These are phyloP conservation scores for Clitopilus hobsonii DNA, from an alignment of 768 basidiomycete species.

Conservation along the genomic window DNA sequence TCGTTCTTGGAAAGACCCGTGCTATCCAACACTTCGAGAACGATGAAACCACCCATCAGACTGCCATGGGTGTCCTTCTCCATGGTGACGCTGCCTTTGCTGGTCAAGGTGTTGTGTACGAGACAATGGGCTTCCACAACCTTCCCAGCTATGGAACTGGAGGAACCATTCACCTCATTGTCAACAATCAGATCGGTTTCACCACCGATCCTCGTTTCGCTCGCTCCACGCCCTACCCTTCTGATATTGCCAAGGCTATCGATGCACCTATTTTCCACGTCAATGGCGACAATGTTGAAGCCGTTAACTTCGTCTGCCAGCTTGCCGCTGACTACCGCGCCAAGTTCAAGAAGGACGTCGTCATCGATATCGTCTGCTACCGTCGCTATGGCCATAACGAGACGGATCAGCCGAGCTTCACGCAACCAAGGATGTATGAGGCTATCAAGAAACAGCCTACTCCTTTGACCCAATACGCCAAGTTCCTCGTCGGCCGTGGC, in stretches of 20 bases:
- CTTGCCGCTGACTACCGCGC: constrained; percentile 97
- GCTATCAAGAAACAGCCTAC: constrained; percentile 94
- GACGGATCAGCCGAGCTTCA: constrained; percentile 98
- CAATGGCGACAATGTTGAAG: constrained; percentile 97
- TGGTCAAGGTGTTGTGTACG: constrained; percentile 97
- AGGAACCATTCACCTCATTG: constrained; percentile 96
- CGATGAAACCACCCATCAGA: constrained; percentile 73
- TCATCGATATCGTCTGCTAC: constrained; percentile 98
- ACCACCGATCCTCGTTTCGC: constrained; percentile 98
- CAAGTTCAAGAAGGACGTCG: constrained; percentile 98
- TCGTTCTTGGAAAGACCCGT: constrained; percentile 98
- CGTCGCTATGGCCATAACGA: constrained; percentile 99
- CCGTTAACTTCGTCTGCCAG: constrained; percentile 97
- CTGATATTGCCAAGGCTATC: constrained; percentile 97
- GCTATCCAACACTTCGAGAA: constrained; percentile 93
- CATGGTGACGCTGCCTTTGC: constrained; percentile 99
- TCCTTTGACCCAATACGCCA: constrained; percentile 86
- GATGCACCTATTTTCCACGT: constrained; percentile 99
- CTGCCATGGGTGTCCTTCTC: constrained; percentile 92
- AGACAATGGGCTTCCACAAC: constrained; percentile 98
- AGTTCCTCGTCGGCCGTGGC: constrained; percentile 83
- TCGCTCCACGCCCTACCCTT: constrained; percentile 96
- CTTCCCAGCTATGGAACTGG: constrained; percentile 95
- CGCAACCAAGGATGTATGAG: constrained; percentile 98
- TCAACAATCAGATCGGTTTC: constrained; percentile 99